Conservation (phyloP, 805 yeast species). For the Ogataea kodamae region DNA sequence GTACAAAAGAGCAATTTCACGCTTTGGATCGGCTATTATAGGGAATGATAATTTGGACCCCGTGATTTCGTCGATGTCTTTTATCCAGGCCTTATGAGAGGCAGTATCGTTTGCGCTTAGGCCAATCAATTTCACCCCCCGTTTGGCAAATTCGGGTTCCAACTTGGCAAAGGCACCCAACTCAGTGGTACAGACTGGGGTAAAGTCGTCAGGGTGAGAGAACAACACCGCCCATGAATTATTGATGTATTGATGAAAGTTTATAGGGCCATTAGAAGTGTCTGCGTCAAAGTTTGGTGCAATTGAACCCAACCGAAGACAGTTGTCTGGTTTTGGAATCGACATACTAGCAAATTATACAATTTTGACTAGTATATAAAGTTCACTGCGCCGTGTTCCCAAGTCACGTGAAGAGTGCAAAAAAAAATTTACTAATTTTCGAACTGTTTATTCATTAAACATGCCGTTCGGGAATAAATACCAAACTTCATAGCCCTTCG, state of each 20-base stretch:
- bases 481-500: constrained; percentile 4
- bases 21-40: constrained; percentile 61
- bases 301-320: constrained; percentile 51
- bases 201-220: constrained; percentile 76
- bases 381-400: too few relatives aligned
- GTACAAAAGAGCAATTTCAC: constrained; percentile 56
- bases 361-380: too few relatives aligned
- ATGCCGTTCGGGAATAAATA: constrained; percentile 32
- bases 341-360: too few relatives aligned
- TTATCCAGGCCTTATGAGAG: constrained; percentile 65
- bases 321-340: constrained; percentile 38
- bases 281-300: constrained; percentile 69
- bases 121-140: constrained; percentile 66
- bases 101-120: constrained; percentile 61
- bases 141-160: constrained; percentile 63
- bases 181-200: constrained; percentile 79
- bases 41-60: constrained; percentile 61
- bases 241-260: constrained; percentile 61
- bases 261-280: constrained; percentile 59
- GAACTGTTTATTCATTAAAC: constrained; percentile 42
- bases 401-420: constrained; percentile 17
- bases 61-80: constrained; percentile 66
- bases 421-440: constrained; percentile 6
- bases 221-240: constrained; percentile 63
- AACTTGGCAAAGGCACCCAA: constrained; percentile 71